phyloP scores from a whole-genome alignment of 2,329 filamentous ascomycete species.

The Aspergillus novoparasiticus region DNA sequence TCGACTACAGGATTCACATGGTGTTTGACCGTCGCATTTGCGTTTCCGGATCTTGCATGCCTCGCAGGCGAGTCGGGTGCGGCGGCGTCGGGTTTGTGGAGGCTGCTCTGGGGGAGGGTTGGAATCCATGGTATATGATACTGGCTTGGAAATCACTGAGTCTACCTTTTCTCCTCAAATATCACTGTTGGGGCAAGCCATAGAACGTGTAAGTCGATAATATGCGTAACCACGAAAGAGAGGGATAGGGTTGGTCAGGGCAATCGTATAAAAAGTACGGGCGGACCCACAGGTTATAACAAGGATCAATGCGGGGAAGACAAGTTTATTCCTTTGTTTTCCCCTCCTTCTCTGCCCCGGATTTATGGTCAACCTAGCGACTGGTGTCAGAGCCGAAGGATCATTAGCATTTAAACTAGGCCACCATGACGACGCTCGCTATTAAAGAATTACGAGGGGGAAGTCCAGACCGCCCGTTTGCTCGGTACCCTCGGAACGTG shows the following conservation, averaged over 20 bases:
- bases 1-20: conserved; percentile 2
- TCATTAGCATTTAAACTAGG: background rate
- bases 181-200: background rate
- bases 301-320: background rate
- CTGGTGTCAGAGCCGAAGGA: background rate
- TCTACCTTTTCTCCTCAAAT: background rate
- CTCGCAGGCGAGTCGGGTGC: conserved; percentile 13
- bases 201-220: background rate
- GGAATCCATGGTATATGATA: background rate
- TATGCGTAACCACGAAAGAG: background rate
- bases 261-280: background rate
- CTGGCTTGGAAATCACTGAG: background rate
- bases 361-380: background rate
- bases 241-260: background rate
- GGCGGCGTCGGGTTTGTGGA: background rate
- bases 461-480: background rate
- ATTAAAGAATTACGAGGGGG: background rate
- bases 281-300: background rate
- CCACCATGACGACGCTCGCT: background rate
- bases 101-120: background rate
- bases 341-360: background rate
- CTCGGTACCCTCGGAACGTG: background rate
- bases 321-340: background rate
- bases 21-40: conserved; percentile 11
- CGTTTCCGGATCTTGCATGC: conserved; percentile 8